These are phyloP conservation scores for Sarocladium strictum DNA, from an alignment of 2,329 filamentous ascomycete genomes.

Conservation along the genomic window DNA sequence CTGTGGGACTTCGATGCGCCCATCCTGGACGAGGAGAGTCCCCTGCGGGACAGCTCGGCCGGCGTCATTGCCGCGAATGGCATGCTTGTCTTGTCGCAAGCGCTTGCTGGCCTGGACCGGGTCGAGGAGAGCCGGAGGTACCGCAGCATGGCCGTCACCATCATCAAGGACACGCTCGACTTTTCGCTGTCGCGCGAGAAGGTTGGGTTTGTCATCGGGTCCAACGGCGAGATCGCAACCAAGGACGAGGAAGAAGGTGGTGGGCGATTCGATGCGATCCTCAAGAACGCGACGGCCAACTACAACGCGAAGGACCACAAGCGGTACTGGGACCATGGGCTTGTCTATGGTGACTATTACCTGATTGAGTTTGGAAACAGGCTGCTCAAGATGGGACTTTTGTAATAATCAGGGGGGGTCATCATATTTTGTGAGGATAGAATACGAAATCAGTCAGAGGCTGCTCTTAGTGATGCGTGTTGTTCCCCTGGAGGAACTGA, in stretches of 20 bases:
- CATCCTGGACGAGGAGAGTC: constrained; percentile 18
- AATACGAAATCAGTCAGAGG: too few species aligned
- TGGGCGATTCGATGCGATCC: constrained; percentile 22
- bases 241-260: constrained; percentile 11
- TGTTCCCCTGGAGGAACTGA: too few species aligned
- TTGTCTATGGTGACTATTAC: constrained; percentile 46
- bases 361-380: constrained; percentile 42
- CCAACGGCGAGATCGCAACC: not conserved
- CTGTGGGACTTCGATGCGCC: constrained; percentile 44
- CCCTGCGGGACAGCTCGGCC: constrained; percentile 30
- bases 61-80: constrained; percentile 36
- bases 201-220: constrained; percentile 12
- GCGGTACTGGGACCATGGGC: constrained; percentile 29
- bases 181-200: constrained; percentile 22
- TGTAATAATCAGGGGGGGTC: constrained; percentile 9
- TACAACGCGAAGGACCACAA: constrained; percentile 22
- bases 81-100: constrained; percentile 31
- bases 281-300: constrained; percentile 28
- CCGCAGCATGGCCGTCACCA: constrained; percentile 20
- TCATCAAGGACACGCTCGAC: constrained; percentile 24
- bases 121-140: constrained; percentile 17
- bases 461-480: too few species aligned
- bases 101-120: constrained; percentile 17
- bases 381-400: constrained; percentile 29
- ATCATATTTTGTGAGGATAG: not conserved